Percentiles rank a stretch among this genome's conserved stretches.
These are phyloP conservation scores for Alternaria infectoria DNA, from an alignment of 2,329 filamentous ascomycete species.

Conservation along the genomic window DNA sequence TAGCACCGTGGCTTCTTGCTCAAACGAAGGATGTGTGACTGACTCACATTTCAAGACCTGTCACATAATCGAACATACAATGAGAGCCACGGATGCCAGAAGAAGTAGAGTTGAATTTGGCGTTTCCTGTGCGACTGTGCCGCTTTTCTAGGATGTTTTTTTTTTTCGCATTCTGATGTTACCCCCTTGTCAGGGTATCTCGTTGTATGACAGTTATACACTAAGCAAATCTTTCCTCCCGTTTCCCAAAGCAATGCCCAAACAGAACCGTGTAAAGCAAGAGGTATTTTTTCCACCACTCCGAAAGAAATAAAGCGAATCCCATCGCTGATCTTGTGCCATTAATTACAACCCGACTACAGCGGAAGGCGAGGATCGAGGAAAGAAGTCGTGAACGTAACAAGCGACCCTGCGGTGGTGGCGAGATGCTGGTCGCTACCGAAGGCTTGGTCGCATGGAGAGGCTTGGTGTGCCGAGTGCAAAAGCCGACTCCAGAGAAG, in stretches of 20 bases:
- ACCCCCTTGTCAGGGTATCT: constrained; percentile 25
- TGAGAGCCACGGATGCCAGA: neutral
- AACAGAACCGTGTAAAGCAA: constrained; percentile 32
- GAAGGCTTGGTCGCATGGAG: constrained; percentile 17
- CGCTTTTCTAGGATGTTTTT: constrained; percentile 29
- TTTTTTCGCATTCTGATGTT: constrained; percentile 36
- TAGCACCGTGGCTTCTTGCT: neutral
- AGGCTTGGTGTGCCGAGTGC: constrained; percentile 22
- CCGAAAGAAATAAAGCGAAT: constrained; percentile 29
- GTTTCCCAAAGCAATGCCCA: constrained; percentile 28
- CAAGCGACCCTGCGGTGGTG: constrained; percentile 19
- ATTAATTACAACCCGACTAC: constrained; percentile 48
- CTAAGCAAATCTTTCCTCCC: constrained; percentile 20
- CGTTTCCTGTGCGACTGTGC: constrained; percentile 24
- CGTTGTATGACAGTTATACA: constrained; percentile 32
- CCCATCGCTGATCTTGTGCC: constrained; percentile 43
- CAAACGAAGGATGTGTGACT: neutral
- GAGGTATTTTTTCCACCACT: constrained; percentile 30
- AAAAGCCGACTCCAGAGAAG: constrained; percentile 28
- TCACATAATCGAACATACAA: neutral
- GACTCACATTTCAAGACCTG: neutral
- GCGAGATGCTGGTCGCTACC: constrained; percentile 7
- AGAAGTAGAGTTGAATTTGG: neutral
- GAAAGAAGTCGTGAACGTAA: constrained; percentile 34
- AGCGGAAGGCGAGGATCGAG: constrained; percentile 35